These are phyloP conservation scores for Drechslerella coelobrocha DNA, from an alignment of 2,329 filamentous ascomycete species.

Conservation along the genomic window DNA sequence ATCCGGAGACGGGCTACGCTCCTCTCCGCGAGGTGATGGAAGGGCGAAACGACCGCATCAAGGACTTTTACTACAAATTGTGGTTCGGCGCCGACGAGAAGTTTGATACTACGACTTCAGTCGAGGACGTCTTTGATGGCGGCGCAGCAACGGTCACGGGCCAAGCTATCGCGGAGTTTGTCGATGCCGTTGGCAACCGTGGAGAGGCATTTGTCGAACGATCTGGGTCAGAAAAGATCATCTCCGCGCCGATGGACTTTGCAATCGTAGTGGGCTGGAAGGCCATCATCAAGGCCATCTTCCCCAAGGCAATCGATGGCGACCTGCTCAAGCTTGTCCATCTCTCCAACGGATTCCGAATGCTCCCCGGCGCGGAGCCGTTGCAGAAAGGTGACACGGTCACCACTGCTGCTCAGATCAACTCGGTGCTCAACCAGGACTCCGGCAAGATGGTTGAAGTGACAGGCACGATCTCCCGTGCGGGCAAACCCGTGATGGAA, in stretches of 20 bases:
- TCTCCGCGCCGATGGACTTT: constrained; percentile 98
- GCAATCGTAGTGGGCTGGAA: constrained; percentile 99
- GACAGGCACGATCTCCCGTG: constrained; percentile 90
- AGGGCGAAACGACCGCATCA: constrained; percentile 94
- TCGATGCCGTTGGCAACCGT: constrained; percentile 97
- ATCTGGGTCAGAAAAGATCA: constrained; percentile 76
- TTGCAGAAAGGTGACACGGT: constrained; percentile 94
- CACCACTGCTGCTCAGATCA: constrained; percentile 91
- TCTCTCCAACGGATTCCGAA: constrained; percentile 95
- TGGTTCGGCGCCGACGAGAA: constrained; percentile 87
- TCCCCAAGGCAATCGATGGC: constrained; percentile 93
- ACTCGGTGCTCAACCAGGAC: constrained; percentile 96
- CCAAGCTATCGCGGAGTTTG: constrained; percentile 96
- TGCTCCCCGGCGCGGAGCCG: constrained; percentile 93
- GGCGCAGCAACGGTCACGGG: constrained; percentile 85
- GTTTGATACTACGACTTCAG: constrained; percentile 81
- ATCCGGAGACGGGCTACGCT: constrained; percentile 95
- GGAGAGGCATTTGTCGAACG: constrained; percentile 96
- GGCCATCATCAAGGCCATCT: constrained; percentile 98
- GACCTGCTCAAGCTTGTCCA: constrained; percentile 96
- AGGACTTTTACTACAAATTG: constrained; percentile 97
- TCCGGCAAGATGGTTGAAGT: constrained; percentile 99
- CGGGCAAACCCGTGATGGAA: constrained; percentile 89
- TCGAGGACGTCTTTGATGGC: constrained; percentile 88
- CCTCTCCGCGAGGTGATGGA: constrained; percentile 97